Conservation (phyloP, 345 rosid species). For the Moricandia moricandioides region DNA sequence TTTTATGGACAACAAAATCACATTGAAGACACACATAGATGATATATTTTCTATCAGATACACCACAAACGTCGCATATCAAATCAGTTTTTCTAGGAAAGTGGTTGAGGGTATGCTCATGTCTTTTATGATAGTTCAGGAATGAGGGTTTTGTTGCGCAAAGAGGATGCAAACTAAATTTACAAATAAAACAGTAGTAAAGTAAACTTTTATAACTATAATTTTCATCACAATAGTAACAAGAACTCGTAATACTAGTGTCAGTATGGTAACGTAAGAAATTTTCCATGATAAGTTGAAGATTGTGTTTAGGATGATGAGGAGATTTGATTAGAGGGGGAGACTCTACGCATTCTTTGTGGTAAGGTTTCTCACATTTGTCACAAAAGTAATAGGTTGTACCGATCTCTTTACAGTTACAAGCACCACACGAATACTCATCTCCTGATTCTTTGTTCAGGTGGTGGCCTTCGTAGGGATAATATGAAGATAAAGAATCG, state of each 20-base stretch:
- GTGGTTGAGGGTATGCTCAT: not conserved
- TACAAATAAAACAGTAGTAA: not conserved
- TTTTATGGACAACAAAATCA: not conserved
- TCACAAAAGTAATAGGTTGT: not conserved
- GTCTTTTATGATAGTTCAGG: not conserved
- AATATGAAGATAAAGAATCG: too few species aligned
- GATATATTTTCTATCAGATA: not conserved
- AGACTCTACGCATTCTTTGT: not conserved
- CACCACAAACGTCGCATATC: not conserved
- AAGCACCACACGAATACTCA: not conserved
- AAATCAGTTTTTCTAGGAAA: not conserved
- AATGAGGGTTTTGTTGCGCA: not conserved
- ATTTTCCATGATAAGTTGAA: not conserved
- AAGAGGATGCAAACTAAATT: not conserved
- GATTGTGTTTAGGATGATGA: not conserved
- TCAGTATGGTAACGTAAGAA: too few species aligned
- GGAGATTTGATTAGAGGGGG: not conserved
- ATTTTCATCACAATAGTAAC: not conserved
- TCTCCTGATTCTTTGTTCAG: not conserved
- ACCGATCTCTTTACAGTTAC: not conserved
- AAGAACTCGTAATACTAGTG: too few species aligned
- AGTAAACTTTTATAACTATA: too few species aligned
- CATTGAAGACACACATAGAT: not conserved
- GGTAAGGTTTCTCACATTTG: not conserved
- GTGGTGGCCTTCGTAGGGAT: not conserved